phyloP scores from a whole-genome alignment of 805 yeast genomes.

The Lipomyces spencermartinsiae region DNA sequence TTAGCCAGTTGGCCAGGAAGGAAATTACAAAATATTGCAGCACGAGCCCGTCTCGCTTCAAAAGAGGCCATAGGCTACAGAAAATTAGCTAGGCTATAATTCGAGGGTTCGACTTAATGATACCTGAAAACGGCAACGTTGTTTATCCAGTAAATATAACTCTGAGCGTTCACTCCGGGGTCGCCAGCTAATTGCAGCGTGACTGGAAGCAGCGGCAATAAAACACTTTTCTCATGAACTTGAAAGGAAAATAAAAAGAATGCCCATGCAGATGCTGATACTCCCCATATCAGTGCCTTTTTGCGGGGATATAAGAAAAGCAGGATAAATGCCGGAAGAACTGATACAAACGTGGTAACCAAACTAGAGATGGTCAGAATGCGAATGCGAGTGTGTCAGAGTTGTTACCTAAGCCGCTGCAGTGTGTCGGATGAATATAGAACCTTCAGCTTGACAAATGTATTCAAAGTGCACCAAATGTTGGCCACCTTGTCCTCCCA shows the following conservation, averaged over 20 bases:
- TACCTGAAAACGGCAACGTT: constrained; percentile 75
- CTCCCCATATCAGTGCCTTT: constrained; percentile 69
- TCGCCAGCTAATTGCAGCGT: constrained; percentile 63
- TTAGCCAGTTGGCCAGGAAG: constrained; percentile 76
- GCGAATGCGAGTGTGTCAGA: constrained; percentile 43
- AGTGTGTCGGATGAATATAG: constrained; percentile 62
- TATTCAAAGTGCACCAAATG: constrained; percentile 95
- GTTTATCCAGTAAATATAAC: constrained; percentile 75
- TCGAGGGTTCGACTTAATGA: not conserved
- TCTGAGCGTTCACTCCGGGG: constrained; percentile 17
- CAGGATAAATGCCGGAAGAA: constrained; percentile 62
- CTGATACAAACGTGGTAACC: constrained; percentile 49
- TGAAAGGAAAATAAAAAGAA: constrained; percentile 92
- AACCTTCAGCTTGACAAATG: constrained; percentile 70
- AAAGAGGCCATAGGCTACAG: constrained; percentile 76
- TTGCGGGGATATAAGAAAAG: constrained; percentile 58
- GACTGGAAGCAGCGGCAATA: constrained; percentile 86
- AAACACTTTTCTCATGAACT: constrained; percentile 92
- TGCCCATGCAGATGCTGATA: constrained; percentile 83
- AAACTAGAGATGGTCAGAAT: constrained; percentile 41
- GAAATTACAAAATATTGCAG: constrained; percentile 73
- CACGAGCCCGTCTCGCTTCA: constrained; percentile 73
- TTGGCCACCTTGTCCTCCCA: constrained; percentile 98
- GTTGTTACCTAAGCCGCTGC: constrained; percentile 53
- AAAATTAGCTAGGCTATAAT: not conserved